These are phyloP conservation scores for grape (Vitis vinifera) DNA, from an alignment of 164 flowering plant species.

Conservation along the genomic window ASM3070453v1 NC_081821.1:1060001-1060500, in stretches of 20 bases:
- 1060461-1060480: too few species aligned
- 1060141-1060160: conserved; percentile 96
- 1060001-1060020: conserved; percentile 84
- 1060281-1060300: conserved; percentile 96
- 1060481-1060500: too few species aligned
- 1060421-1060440: too few species aligned
- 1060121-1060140: conserved; percentile 97
- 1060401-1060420: conserved; percentile 2
- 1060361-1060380: conserved; percentile 94
- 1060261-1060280: conserved; percentile 94
- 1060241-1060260: conserved; percentile 99
- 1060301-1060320: conserved; percentile 94
- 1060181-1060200: conserved; percentile 97
- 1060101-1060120: conserved; percentile 98
- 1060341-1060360: conserved; percentile 97
- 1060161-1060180: conserved; percentile 98
- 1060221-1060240: conserved; percentile 89
- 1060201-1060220: conserved; percentile 59
- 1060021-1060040: conserved; percentile 59
- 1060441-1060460: too few species aligned
- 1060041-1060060: conserved; percentile 61
- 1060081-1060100: conserved; percentile 66
- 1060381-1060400: conserved; percentile 83
- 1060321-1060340: conserved; percentile 77
- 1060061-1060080: conserved; percentile 83